A percentile compares a stretch with the other conserved stretches of the same genome.
These are phyloP conservation scores for Beauveria caledonica DNA, from an alignment of 2,329 filamentous ascomycete genomes.

Conservation along the genomic window DNA sequence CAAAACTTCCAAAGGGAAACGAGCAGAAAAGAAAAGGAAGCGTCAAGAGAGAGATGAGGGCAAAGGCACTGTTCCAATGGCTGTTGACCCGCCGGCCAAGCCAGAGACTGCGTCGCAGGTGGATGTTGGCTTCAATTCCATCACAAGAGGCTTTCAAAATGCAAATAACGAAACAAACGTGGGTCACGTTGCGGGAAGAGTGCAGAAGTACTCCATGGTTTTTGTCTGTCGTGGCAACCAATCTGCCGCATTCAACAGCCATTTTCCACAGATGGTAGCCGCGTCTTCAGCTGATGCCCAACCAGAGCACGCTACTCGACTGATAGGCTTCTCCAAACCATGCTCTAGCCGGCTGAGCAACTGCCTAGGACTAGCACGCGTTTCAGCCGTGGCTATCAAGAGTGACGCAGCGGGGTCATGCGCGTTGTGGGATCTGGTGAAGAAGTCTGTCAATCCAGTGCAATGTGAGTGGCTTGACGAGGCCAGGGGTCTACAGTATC, in stretches of 20 bases:
- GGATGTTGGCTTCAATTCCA: slow-evolving; percentile 56
- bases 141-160: slow-evolving; percentile 50
- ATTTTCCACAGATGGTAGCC: slow-evolving; percentile 48
- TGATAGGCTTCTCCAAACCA: slow-evolving; percentile 55
- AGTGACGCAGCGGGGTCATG: slow-evolving; percentile 48
- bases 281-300: slow-evolving; percentile 38
- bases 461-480: slow-evolving; percentile 44
- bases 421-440: slow-evolving; percentile 48
- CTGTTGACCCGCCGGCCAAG: slow-evolving; percentile 19
- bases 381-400: slow-evolving; percentile 55
- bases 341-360: slow-evolving; percentile 49
- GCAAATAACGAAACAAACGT: neutral
- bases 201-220: slow-evolving; percentile 38
- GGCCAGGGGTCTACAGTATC: slow-evolving; percentile 18
- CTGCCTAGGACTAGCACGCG: slow-evolving; percentile 52
- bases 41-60: slow-evolving; percentile 24
- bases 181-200: neutral
- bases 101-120: slow-evolving; percentile 50
- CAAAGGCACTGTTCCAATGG: slow-evolving; percentile 16
- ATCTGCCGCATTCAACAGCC: slow-evolving; percentile 48
- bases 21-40: slow-evolving; percentile 43
- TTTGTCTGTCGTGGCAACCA: slow-evolving; percentile 52
- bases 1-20: slow-evolving; percentile 53
- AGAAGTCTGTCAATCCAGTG: slow-evolving; percentile 42
- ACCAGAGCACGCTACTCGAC: slow-evolving; percentile 35